Percentiles rank a stretch among this genome's conserved stretches.
Evolutionary conservation across 2,329 filamentous ascomycete genomes (phyloP).

Genomic region (Dactylellina drechsleri): DNA sequence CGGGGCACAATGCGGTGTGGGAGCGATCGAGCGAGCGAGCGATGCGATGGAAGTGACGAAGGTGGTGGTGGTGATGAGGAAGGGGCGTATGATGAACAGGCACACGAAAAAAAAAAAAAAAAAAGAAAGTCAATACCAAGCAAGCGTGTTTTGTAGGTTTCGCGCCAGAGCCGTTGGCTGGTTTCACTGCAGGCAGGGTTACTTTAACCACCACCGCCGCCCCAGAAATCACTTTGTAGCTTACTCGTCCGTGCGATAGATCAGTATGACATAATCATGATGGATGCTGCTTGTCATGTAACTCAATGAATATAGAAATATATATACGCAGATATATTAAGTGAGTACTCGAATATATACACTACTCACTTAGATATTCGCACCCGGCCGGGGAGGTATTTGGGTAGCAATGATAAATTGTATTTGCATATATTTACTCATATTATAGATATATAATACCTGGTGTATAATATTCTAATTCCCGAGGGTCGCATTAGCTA

Average conservation of each 20-base stretch:
- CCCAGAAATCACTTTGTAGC: not conserved
- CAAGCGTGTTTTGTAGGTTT: conserved; percentile 37
- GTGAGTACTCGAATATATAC: no score
- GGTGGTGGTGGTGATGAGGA: conserved; percentile 27
- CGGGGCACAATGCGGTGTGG: no score
- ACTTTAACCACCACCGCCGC: conserved; percentile 29
- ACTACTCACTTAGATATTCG: no score
- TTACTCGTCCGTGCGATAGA: no score
- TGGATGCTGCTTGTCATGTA: not conserved
- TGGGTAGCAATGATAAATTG: no score
- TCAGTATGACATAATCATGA: not conserved
- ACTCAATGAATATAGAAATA: no score
- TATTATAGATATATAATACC: not conserved
- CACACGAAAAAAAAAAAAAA: conserved; percentile 4
- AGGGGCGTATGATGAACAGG: conserved; percentile 37
- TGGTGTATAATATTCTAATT: not conserved
- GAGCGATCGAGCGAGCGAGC: not conserved
- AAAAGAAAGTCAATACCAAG: not conserved
- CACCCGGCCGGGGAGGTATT: no score
- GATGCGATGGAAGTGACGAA: conserved; percentile 6
- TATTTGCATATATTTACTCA: no score
- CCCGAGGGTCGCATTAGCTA: not conserved
- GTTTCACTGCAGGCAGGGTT: conserved; percentile 31
- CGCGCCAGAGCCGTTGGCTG: conserved; percentile 43
- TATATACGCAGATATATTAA: no score